Evolutionary conservation across 495 filamentous ascomycete genomes (phyloP), one percentile per base, ranked within the genome.

Genomic region (Platismatia glauca): DNA sequence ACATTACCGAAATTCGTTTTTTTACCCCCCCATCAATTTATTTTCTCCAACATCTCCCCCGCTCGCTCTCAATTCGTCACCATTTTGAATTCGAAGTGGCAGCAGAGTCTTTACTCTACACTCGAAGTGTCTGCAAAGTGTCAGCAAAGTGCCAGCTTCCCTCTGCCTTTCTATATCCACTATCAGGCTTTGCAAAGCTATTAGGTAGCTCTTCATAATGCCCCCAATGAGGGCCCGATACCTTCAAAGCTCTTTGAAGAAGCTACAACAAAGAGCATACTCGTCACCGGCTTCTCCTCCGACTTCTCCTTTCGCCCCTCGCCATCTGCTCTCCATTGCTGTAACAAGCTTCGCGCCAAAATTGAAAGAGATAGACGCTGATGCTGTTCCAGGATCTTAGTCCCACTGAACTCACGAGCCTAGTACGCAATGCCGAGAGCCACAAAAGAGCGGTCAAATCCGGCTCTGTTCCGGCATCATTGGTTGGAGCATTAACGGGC

Each of bases 271-370:
- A 27, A 59, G 64, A 31, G 20, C 50, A 34, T 62, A 44, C 46
- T 57, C 65, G 13, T 18, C 67, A 33, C 41, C 64, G 3, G 20
- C 66, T 12, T 64, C 61, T 20, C 64, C 70, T 15, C 64, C 41
- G 20, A 64, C 75, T 60, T 79, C 78, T 9, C 79, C 77, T 12
- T 81, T 78, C 62, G 76, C 79, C 22, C 89, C 87, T 55, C 85
- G 90, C 34, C 94, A 97, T 79, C 81, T 98, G 34, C 84, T 97
- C 68, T 92, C 91, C 52, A 94, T 96, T 69, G 85, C 50, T 5
- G 50, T 53, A 31, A 53, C 13, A 20, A 20, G 0, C 13, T 53
- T 20, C 29, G 24, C 15, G 3, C 29, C 50, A 33, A 16, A 16
- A 33, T 53, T 6, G 4, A 53, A 3, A 33, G 33, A 33, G 29